These are phyloP conservation scores for Pythium biforme DNA, from an alignment of 352 stramenopile genomes.

Conservation along the genomic window DNA sequence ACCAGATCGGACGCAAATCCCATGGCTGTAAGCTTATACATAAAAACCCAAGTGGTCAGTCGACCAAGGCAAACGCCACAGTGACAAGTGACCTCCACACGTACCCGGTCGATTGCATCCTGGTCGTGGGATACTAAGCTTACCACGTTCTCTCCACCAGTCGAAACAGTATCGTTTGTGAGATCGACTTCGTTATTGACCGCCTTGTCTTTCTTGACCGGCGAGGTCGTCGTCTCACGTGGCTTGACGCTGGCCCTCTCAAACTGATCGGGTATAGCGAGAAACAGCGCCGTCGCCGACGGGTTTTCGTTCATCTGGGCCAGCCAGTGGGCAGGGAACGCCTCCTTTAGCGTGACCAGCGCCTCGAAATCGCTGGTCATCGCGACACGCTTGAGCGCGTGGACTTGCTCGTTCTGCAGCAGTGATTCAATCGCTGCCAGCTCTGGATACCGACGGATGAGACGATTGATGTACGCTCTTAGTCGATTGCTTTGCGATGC, in stretches of 20 bases:
- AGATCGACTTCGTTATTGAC: constrained; percentile 13
- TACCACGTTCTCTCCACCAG: neutral
- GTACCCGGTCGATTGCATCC: constrained; percentile 37
- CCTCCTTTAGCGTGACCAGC: constrained; percentile 49
- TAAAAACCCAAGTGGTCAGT: too few species aligned
- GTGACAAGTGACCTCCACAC: too few species aligned
- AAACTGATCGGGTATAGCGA: constrained; percentile 14
- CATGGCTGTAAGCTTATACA: constrained; percentile 50
- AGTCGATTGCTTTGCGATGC: neutral
- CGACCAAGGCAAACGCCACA: too few species aligned
- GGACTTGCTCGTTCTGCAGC: constrained; percentile 24
- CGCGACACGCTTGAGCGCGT: constrained; percentile 30
- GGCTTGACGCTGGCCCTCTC: neutral
- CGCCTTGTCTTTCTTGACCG: neutral
- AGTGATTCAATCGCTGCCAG: constrained; percentile 25
- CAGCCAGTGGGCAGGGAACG: constrained; percentile 35
- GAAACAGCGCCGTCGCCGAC: constrained; percentile 33
- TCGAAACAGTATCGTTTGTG: neutral
- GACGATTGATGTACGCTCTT: constrained; percentile 9
- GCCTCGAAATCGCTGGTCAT: constrained; percentile 43
- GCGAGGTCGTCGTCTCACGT: neutral
- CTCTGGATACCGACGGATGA: constrained; percentile 17
- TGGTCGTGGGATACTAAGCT: constrained; percentile 8
- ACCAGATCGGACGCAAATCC: constrained; percentile 59
- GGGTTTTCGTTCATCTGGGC: constrained; percentile 50